phyloP scores from a whole-genome alignment of 2,329 filamentous ascomycete species.

The Magnaporthiopsis incrustans region DNA sequence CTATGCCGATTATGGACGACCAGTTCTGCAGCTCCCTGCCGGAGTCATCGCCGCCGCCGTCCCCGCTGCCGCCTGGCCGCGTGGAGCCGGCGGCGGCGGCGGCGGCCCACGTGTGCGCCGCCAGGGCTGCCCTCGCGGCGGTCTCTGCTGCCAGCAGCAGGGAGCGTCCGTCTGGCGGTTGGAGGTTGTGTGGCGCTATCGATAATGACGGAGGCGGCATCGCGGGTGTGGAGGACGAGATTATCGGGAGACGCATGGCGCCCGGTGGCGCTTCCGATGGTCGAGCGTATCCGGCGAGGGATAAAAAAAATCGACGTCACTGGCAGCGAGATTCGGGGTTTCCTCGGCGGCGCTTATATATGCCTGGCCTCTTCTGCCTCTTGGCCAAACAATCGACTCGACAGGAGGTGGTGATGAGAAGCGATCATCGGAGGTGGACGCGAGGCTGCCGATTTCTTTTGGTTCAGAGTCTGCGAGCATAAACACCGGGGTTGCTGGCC shows the following conservation, averaged over 20 bases:
- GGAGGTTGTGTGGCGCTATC: not conserved
- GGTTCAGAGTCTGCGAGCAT: not conserved
- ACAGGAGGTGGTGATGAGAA: not conserved
- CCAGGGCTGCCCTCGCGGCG: not conserved
- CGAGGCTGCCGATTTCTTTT: not conserved
- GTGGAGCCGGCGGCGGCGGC: constrained; percentile 9
- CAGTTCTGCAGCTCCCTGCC: constrained; percentile 56
- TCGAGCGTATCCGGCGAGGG: not conserved
- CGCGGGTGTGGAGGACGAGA: not conserved
- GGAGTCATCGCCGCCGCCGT: constrained; percentile 21
- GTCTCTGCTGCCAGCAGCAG: not conserved
- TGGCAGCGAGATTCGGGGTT: not conserved
- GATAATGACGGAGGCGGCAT: not conserved
- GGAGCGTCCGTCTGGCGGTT: not conserved
- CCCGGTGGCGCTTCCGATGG: not conserved
- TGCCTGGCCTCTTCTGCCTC: not conserved
- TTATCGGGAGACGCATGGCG: not conserved
- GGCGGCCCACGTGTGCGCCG: not conserved
- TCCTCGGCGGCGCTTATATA: not conserved
- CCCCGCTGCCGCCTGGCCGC: constrained; percentile 10
- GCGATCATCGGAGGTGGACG: not conserved
- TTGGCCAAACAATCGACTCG: not conserved
- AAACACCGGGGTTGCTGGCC: not conserved
- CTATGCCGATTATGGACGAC: constrained; percentile 91
- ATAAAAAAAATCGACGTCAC: not conserved